Evolutionary conservation across 768 basidiomycete genomes (phyloP), one percentile per base, ranked within the genome.

Genomic region (Epithele typhae): DNA sequence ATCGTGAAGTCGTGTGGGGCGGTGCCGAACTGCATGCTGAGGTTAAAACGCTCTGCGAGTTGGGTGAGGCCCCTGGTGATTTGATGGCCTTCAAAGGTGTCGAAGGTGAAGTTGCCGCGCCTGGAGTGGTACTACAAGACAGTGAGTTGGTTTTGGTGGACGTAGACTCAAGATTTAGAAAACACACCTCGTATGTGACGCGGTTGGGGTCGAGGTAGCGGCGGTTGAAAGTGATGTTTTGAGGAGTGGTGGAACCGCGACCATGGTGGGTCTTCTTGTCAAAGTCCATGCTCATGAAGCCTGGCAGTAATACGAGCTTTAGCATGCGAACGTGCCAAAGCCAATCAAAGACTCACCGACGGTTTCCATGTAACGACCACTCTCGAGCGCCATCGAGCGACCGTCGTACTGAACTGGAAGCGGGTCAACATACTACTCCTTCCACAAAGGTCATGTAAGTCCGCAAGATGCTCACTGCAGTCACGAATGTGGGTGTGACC

Each of bases 311-410:
- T 30, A 30, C n/a, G 27, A 30, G 27, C 14, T 7, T 30, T 30
- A 30, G 18, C 15, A 18, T 37, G 4, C 5, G 19, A 8, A 36
- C 18, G 6, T 22, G 17, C 7, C 6, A 30, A 30, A 30, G 27
- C 7, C 27, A 30, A 7, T 30, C 8, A 7, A 14, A 30, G 42
- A 58, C 76, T 12, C 38, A 84, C 88, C 91, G 45, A 94, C 70
- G 10, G 92, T 96, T 67, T 96, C 92, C 84, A 95, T 87, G 61
- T 94, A 95, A 21, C 90, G 72, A n/a, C 93, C 87, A 52, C 88
- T 85, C 58, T 91, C 87, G 49, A 93, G 61, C 2, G 84, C 72
- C 72, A 92, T 89, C 0, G 84, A 82, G 15, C 83, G 74, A 4
- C 74, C 76, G 62, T 92, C 91, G 19, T 81, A 68, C 62, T 82